A percentile compares a stretch with the other conserved stretches of the same genome.
Evolutionary conservation across 2,329 filamentous ascomycete species (phyloP).

Genomic region (Sporothrix inflata): DNA sequence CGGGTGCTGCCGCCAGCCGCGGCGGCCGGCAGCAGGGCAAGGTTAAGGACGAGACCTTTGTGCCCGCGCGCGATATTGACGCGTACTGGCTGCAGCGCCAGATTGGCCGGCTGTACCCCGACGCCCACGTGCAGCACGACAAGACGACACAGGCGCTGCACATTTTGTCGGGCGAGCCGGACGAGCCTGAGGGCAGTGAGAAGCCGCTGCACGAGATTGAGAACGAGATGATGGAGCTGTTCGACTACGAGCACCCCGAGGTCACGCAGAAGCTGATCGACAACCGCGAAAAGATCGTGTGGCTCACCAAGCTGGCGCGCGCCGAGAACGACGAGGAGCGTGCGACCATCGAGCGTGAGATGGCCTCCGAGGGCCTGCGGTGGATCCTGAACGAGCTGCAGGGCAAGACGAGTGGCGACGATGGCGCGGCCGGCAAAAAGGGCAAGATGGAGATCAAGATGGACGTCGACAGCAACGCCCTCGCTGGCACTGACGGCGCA

Average conservation of each 20-base stretch:
- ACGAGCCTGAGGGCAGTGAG: constrained; percentile 73
- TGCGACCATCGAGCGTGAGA: constrained; percentile 81
- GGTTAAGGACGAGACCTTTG: constrained; percentile 60
- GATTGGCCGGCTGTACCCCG: constrained; percentile 83
- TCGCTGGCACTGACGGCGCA: constrained; percentile 52
- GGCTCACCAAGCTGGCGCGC: constrained; percentile 85
- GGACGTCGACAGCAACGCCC: constrained; percentile 76
- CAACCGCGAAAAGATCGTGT: constrained; percentile 92
- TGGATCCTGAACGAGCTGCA: constrained; percentile 86
- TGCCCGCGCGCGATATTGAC: constrained; percentile 88
- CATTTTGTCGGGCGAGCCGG: constrained; percentile 76
- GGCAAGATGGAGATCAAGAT: constrained; percentile 87
- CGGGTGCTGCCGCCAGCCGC: constrained; percentile 58
- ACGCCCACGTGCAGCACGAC: constrained; percentile 90
- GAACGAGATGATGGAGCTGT: constrained; percentile 97
- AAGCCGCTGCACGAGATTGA: constrained; percentile 90
- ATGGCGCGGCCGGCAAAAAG: constrained; percentile 60
- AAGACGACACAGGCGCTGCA: constrained; percentile 85
- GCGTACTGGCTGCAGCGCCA: constrained; percentile 96
- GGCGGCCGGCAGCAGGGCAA: constrained; percentile 52
- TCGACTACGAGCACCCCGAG: constrained; percentile 95
- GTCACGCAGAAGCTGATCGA: constrained; percentile 87
- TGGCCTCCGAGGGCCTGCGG: constrained; percentile 84
- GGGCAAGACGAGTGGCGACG: constrained; percentile 62
- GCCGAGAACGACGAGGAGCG: constrained; percentile 79